Evolutionary conservation across 352 stramenopile species (phyloP), one percentile per base, ranked within the genome.

Genomic region (Globisporangium acanthophoron): DNA sequence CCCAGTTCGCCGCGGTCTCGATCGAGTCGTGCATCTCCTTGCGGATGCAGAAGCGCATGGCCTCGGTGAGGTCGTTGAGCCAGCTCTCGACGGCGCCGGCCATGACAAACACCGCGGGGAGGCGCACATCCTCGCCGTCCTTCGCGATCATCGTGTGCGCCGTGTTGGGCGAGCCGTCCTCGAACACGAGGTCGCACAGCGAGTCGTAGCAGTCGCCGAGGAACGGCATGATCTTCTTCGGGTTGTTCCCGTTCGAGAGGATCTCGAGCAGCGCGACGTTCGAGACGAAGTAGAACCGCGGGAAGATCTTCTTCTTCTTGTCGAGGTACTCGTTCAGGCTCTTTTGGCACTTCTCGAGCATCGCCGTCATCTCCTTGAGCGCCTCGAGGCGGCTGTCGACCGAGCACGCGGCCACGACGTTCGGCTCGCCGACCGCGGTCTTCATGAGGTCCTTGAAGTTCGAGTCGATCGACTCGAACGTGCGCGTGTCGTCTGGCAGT

Each of bases 171-270:
- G 77, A 91, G 3, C 80, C 78, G 21, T 94, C 84, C 29, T 93
- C 80, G 29, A 94, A 96, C 27, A 86, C 65, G 13, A 93, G 62
- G 53, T 96, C 74, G 29, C 78, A 96, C 4, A 99, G 71, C 15
- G 96, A 97, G 70, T 98, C 96, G 61, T 98, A 99, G 76, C 96
- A 99, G 71, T 98, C 95, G 15, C 92, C 90, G 8, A 99, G 74
- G 65, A 98, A 98, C 16, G 91, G 91, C 88, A 98, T 97, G 72
- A 99, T 98, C 71, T 98, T 98, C 62, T 96, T 96, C 2, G 96
- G 96, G 61, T 98, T 98, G 64, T 95, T 95, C 45, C 86, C 86
- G n/a, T 95, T 95, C 8, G 78, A 92, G 2, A 95, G 58, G 50
- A 95, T 95, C 62, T 95, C 86, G 15, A 95, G 66, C 49, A 95